Conservation (phyloP, 148 eudicot species). For the Silene uniflora region DNA sequence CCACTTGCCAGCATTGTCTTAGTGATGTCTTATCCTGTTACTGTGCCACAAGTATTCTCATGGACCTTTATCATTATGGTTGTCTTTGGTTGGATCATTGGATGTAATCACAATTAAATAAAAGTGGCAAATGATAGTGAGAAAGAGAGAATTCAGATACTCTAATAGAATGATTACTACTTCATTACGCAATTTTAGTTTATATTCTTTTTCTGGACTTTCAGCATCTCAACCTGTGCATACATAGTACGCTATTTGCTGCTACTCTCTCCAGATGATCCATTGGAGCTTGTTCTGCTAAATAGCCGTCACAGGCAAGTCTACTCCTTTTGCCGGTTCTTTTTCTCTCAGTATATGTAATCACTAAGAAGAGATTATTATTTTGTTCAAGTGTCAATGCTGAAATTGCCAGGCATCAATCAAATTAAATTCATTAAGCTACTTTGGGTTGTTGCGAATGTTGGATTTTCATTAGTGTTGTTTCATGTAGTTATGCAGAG, state of each 20-base stretch:
- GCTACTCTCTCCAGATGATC: slow-evolving; percentile 51
- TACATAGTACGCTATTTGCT: slow-evolving; percentile 55
- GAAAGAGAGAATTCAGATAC: not conserved
- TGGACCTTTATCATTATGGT: not conserved
- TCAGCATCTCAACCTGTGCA: slow-evolving; percentile 62
- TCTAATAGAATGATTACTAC: slow-evolving; percentile 1
- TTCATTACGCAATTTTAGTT: not conserved
- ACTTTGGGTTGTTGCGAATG: not conserved
- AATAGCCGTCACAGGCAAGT: slow-evolving; percentile 62
- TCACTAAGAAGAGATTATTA: not conserved
- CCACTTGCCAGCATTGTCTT: not conserved
- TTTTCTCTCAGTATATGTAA: not conserved
- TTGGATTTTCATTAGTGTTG: not conserved
- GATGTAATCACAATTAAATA: not conserved
- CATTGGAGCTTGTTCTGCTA: slow-evolving; percentile 50
- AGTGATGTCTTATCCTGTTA: not conserved
- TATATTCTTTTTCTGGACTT: slow-evolving; percentile 15
- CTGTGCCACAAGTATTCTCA: not conserved
- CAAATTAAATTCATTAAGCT: not conserved
- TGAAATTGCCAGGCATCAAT: not conserved
- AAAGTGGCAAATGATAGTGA: not conserved
- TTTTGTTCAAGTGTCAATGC: not conserved
- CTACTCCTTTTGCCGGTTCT: not conserved
- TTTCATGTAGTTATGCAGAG: too few species aligned
- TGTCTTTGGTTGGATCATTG: not conserved